phyloP scores from a whole-genome alignment of 148 eudicot genomes.

The Vaccinium darrowii region DNA sequence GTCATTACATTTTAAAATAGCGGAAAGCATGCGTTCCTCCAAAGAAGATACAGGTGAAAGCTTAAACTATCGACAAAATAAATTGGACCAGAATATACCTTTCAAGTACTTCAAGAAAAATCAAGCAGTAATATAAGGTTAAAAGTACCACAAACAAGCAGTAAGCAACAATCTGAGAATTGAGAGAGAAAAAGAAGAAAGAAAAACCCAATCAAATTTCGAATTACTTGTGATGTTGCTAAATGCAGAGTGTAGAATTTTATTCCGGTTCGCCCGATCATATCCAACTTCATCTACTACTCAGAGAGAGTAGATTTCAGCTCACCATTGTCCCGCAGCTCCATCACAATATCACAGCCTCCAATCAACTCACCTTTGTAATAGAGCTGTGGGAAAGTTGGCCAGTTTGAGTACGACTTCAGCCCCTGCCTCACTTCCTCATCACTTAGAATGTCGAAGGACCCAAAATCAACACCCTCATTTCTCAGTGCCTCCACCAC shows the following conservation, averaged over 20 bases:
- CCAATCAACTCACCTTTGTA: slow-evolving; percentile 91
- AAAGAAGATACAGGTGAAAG: background rate
- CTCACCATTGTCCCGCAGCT: slow-evolving; percentile 63
- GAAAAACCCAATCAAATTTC: no score
- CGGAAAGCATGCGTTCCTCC: background rate
- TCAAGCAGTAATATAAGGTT: background rate
- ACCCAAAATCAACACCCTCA: slow-evolving; percentile 73
- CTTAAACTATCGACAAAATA: background rate
- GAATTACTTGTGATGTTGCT: background rate
- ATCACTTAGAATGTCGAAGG: slow-evolving; percentile 79
- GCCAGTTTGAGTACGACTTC: slow-evolving; percentile 92
- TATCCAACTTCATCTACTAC: slow-evolving; percentile 35
- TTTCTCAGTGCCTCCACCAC: slow-evolving; percentile 79
- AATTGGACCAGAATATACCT: background rate
- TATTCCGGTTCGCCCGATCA: background rate
- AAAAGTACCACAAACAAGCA: background rate
- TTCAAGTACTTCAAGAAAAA: background rate
- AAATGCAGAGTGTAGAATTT: slow-evolving; percentile 5
- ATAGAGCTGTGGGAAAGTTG: slow-evolving; percentile 94
- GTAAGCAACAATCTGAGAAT: background rate
- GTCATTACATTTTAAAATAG: background rate
- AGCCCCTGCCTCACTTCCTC: slow-evolving; percentile 83
- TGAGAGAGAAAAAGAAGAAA: background rate
- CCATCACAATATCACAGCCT: slow-evolving; percentile 93
- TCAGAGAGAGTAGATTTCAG: slow-evolving; percentile 75